Evolutionary conservation across 345 rosid genomes (phyloP).

Genomic region (Eucalyptus microcorys): DNA sequence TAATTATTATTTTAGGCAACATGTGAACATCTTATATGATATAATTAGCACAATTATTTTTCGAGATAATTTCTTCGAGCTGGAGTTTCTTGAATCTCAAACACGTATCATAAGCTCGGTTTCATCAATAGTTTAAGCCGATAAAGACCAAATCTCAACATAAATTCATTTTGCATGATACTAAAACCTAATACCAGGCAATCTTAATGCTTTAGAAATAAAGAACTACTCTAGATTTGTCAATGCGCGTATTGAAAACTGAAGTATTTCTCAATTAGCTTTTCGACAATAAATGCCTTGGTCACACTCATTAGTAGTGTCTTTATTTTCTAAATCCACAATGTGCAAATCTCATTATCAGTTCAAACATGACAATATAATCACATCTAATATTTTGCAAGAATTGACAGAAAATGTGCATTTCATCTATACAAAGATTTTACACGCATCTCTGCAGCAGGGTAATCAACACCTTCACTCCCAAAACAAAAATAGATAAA

Average conservation of each 20-base stretch:
- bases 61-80: background rate
- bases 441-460: background rate
- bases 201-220: background rate
- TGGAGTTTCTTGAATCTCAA: background rate
- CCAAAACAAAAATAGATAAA: background rate
- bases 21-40: background rate
- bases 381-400: background rate
- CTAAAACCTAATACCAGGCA: background rate
- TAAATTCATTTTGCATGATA: background rate
- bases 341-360: too few species aligned
- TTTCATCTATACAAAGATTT: background rate
- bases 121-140: background rate
- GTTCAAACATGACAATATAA: background rate
- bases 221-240: background rate
- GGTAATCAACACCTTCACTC: background rate
- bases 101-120: background rate
- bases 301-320: background rate
- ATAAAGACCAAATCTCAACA: background rate
- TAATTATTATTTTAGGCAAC: background rate
- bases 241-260: background rate
- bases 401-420: background rate
- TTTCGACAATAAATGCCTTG: background rate
- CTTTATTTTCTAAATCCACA: background rate
- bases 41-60: background rate
- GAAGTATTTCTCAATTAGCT: background rate